Base-by-base conservation (phyloP, 2,329 filamentous ascomycete genomes). In the Trichophyton rubrum region DNA sequence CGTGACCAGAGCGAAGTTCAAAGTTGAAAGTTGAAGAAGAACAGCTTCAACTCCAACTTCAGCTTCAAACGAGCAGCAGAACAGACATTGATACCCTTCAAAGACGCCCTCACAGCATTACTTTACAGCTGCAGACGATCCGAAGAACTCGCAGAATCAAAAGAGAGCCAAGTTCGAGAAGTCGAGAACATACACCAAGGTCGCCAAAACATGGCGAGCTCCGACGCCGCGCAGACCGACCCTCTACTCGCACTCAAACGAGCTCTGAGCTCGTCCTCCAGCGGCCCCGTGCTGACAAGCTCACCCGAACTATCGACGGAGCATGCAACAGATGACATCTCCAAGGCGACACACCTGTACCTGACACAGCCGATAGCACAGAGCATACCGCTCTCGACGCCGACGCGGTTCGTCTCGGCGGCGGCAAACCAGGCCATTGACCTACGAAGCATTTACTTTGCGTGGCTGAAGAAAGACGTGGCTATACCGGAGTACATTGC, bases 401-500 rank as follows among this genome's bases (percentile, higher is more conserved):
- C 86, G 8, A 99, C 93, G 66, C 89, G 93, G 68, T 97, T 97
- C 78, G 82, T 88, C 63, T 91, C 89, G n/a, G 82, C 83, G 62
- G 83, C 85, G 56, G 74, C 74, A 38, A 80, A 83, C 56, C 79
- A 80, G 60, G 81, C 87, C 3, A 85, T 96, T 68, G 89, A 96
- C 71, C 80, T 99, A 67, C 90, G 93, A 71, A 93, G 88, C 72
- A 92, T 96, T 75, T 96, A 92, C 78, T 96, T 97, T 71, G 90
- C 90, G 60, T 99, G 90, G 90, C 80, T 89, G 69, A 95, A 96
- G 76, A 90, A 90, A 73, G 92, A 97, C 77, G 85, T 87, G 60
- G 85, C 87, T 60, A 90, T 95, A 66, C 88, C 89, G 9, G 90
- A 95, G 68, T 97, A 97, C 80, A 93, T 96, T 74, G 84, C 87